phyloP scores from a whole-genome alignment of 306 rosid genomes.

The Glycine tomentella region DNA sequence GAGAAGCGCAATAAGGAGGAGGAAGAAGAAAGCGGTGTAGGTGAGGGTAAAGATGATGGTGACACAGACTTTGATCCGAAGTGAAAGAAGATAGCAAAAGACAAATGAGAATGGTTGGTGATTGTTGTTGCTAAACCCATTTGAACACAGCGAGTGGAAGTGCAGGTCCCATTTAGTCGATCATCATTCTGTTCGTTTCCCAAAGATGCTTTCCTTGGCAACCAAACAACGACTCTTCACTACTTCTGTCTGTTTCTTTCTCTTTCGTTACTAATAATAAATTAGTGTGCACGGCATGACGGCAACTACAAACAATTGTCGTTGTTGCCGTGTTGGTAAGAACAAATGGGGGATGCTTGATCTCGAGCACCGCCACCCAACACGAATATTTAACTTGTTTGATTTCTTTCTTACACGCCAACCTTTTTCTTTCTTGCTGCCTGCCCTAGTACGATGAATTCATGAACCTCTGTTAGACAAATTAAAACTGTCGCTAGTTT shows the following conservation, averaged over 20 bases:
- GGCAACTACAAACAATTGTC: neutral
- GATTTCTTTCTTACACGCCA: slow-evolving; percentile 16
- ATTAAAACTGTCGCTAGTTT: neutral
- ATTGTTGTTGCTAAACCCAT: slow-evolving; percentile 64
- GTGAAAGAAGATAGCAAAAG: slow-evolving; percentile 59
- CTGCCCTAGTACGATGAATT: neutral
- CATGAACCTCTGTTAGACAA: neutral
- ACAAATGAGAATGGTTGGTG: slow-evolving; percentile 45
- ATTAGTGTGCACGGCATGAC: too few relatives aligned
- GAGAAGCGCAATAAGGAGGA: too few relatives aligned
- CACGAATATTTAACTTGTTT: too few relatives aligned
- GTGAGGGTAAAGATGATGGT: slow-evolving; percentile 32
- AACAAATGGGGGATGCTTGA: neutral
- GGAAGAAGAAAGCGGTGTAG: too few relatives aligned
- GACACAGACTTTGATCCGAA: slow-evolving; percentile 74
- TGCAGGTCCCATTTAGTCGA: slow-evolving; percentile 44
- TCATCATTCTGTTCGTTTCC: slow-evolving; percentile 32
- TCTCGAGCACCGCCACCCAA: neutral
- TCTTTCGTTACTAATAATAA: neutral
- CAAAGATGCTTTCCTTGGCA: slow-evolving; percentile 34
- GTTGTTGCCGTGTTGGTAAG: neutral
- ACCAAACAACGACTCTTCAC: slow-evolving; percentile 27
- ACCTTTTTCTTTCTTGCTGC: neutral
- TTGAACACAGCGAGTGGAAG: slow-evolving; percentile 25
- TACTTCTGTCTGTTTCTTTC: neutral